These are phyloP conservation scores for Arachnomyces sp. DNA, from an alignment of 2,329 filamentous ascomycete species.

Conservation along the genomic window DNA sequence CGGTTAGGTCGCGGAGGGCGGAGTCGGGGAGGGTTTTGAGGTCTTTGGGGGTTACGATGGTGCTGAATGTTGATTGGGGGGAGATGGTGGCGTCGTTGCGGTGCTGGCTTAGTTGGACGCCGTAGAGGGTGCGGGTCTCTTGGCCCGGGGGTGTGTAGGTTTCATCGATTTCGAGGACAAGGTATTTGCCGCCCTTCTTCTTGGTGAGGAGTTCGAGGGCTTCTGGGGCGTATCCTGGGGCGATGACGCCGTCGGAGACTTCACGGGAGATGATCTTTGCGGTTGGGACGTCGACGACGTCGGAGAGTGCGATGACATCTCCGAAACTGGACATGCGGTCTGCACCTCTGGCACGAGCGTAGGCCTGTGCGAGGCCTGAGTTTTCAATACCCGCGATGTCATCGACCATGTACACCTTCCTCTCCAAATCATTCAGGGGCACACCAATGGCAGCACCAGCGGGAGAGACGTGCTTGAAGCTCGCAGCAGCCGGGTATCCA, in stretches of 20 bases:
- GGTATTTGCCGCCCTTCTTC: constrained; percentile 97
- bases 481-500: constrained; percentile 80
- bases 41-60: constrained; percentile 79
- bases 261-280: constrained; percentile 97
- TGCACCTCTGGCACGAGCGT: constrained; percentile 87
- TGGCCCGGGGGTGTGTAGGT: constrained; percentile 65
- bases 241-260: constrained; percentile 94
- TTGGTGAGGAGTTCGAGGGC: constrained; percentile 87
- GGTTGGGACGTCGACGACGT: constrained; percentile 82
- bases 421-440: constrained; percentile 75
- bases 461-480: constrained; percentile 98
- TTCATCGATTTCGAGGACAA: constrained; percentile 89
- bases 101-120: constrained; percentile 77
- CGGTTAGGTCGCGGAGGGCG: constrained; percentile 80
- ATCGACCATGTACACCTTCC: constrained; percentile 97
- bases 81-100: constrained; percentile 87
- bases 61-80: constrained; percentile 71
- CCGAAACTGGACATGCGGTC: constrained; percentile 99
- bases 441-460: constrained; percentile 92
- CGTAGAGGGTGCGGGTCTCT: constrained; percentile 83
- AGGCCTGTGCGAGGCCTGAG: constrained; percentile 83
- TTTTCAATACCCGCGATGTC: constrained; percentile 84
- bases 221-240: constrained; percentile 73
- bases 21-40: constrained; percentile 62
- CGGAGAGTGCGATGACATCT: constrained; percentile 87